Percentiles rank a stretch among this genome's conserved stretches.
These are phyloP conservation scores for Choricystis sp. DNA, from an alignment of 139 green algal genomes.

Conservation along the genomic window DNA sequence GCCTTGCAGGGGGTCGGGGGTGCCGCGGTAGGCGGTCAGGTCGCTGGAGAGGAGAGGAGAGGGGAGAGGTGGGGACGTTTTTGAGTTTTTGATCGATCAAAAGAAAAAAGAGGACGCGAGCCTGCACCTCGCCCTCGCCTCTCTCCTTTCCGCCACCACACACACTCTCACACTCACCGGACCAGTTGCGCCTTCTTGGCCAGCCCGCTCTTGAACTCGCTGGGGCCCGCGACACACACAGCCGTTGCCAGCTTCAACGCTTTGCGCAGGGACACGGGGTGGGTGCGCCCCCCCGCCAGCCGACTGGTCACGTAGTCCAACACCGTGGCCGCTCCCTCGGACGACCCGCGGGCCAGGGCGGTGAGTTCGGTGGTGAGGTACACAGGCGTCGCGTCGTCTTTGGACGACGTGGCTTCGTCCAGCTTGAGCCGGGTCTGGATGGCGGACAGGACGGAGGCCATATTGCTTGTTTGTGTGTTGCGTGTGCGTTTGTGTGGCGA, in stretches of 20 bases:
- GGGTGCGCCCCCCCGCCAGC: constrained; percentile 33
- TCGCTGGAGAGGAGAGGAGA: no score
- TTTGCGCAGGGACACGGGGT: constrained; percentile 56
- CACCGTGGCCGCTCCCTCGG: constrained; percentile 19
- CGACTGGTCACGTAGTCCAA: constrained; percentile 33
- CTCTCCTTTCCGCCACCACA: no score
- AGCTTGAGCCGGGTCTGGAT: constrained; percentile 16
- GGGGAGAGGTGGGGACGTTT: no score
- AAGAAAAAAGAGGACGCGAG: no score
- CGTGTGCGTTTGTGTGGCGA: no score
- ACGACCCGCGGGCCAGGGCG: constrained; percentile 15
- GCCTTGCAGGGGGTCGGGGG: constrained; percentile 44
- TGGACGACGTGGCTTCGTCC: constrained; percentile 27
- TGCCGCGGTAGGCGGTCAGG: constrained; percentile 29
- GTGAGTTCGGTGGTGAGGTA: constrained; percentile 66
- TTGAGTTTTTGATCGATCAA: no score
- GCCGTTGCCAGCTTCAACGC: constrained; percentile 12
- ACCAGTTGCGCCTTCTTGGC: background rate
- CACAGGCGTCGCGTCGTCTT: constrained; percentile 50
- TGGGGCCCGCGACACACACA: background rate
- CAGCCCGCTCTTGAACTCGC: background rate
- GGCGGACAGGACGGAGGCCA: background rate
- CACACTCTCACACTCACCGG: no score
- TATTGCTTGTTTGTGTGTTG: no score
- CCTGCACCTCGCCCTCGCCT: no score